Evolutionary conservation across 1,139 yeast species (phyloP), one percentile per base, ranked within the genome.

Genomic region (Suhomyces atakaporum): DNA sequence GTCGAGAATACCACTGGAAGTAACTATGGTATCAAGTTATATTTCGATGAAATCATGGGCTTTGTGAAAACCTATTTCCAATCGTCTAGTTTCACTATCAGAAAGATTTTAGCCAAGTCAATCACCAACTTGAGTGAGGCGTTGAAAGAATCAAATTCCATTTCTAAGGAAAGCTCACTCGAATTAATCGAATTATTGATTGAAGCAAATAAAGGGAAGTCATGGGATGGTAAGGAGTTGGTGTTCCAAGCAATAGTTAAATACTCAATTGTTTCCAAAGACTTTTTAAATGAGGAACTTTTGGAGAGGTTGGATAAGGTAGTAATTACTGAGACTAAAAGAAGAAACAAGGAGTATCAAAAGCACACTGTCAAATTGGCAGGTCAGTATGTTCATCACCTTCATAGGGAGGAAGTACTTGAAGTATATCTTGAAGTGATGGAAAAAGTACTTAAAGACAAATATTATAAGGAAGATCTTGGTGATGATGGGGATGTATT

Each of bases 151-250:
- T 58, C 64, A 27, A 59, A 56, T 16, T 61, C 53, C 16, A 54
- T 65, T 16, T 58, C 67, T 9, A 47, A 51, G 2, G 45, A 52
- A 3, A 50, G 60, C 26, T 44, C 53, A 15, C 40, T 45, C 2
- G 65, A 67, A 13, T 56, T 89, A 16, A 73, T 86, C 38, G 62
- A 65, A 0, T 66, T 81, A 5, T 66, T 89, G 35, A 54, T 86
- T 15, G 75, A 73, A 28, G 79, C 95, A 0, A 72, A 83, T 41
- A 69, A 73, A 38, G 97, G 97, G 0, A 77, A 92, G 43, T 77
- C 94, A 7, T 92, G 96, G 95, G 74, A 74, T 13, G 97, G 97
- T 7, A 92, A 92, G 53, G 96, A 88, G 46, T 60, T 70, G 27
- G 75, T 92, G 2, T 65, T 88, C 20, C 79, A 77, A 27, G 88